Evolutionary conservation across 345 rosid species (phyloP).

Genomic region (Cardamine resedifolia): DNA sequence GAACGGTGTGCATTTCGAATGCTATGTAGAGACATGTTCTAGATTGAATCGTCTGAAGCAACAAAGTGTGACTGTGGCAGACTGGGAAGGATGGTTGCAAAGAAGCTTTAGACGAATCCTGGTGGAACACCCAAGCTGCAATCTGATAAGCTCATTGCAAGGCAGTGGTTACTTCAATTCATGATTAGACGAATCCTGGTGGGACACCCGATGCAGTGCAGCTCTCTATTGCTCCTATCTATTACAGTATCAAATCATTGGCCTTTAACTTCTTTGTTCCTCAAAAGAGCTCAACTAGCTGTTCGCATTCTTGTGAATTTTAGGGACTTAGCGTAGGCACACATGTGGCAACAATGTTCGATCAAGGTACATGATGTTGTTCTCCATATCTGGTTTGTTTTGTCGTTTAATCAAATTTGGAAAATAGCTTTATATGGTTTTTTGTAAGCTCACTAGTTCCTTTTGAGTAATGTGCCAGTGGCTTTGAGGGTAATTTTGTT

Average conservation of each 20-base stretch:
- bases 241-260: slow-evolving; percentile 23
- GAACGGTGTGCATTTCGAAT: slow-evolving; percentile 1
- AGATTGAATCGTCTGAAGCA: background rate
- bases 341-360: slow-evolving; percentile 53
- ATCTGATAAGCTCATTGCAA: slow-evolving; percentile 1
- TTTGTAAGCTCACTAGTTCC: slow-evolving; percentile 12
- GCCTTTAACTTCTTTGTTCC: background rate
- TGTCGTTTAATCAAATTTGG: background rate
- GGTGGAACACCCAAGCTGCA: slow-evolving; percentile 4
- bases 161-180: background rate
- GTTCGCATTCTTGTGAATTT: background rate
- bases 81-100: background rate
- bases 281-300: background rate
- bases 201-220: no score
- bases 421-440: background rate
- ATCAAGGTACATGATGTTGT: slow-evolving; percentile 52
- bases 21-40: slow-evolving; percentile 24
- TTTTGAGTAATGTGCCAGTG: slow-evolving; percentile 38
- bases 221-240: background rate
- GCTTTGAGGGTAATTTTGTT: slow-evolving; percentile 35
- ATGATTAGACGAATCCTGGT: no score
- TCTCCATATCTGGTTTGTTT: background rate
- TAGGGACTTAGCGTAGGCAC: slow-evolving; percentile 57
- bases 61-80: slow-evolving; percentile 15
- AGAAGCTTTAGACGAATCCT: background rate